Evolutionary conservation across 805 yeast species (phyloP).

Genomic region (Pichia ethanolica): DNA sequence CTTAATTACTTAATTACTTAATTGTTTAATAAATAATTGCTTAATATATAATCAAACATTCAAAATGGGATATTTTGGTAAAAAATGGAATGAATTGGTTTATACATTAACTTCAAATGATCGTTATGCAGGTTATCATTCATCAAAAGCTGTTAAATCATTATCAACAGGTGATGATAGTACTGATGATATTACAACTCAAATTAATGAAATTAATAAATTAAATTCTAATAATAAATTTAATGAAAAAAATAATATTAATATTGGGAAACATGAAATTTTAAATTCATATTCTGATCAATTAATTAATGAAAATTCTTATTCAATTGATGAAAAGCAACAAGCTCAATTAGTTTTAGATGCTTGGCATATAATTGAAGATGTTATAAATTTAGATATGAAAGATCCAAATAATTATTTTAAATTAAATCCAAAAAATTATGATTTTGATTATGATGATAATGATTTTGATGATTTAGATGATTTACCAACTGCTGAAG

Average conservation of each 20-base stretch:
- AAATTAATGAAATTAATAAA: neutral
- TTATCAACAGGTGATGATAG: constrained; percentile 20
- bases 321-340: constrained; percentile 7
- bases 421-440: constrained; percentile 19
- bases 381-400: constrained; percentile 53
- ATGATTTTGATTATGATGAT: constrained; percentile 29
- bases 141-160: constrained; percentile 8
- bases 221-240: too few relatives aligned
- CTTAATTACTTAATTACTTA: too few relatives aligned
- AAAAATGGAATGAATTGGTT: constrained; percentile 48
- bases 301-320: neutral
- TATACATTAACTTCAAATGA: constrained; percentile 62
- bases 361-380: constrained; percentile 42
- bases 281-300: neutral
- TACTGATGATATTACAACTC: neutral
- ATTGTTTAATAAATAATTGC: too few relatives aligned
- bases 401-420: neutral
- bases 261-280: neutral
- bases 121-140: constrained; percentile 61
- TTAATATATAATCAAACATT: neutral
- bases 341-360: constrained; percentile 9
- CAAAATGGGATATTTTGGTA: constrained; percentile 15
- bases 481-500: constrained; percentile 63
- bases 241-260: neutral
- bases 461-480: constrained; percentile 48